Evolutionary conservation across 192 early-diverging fungal species (phyloP), one percentile per base, ranked within the genome.

Genomic region (Entomortierella chlamydospora): DNA sequence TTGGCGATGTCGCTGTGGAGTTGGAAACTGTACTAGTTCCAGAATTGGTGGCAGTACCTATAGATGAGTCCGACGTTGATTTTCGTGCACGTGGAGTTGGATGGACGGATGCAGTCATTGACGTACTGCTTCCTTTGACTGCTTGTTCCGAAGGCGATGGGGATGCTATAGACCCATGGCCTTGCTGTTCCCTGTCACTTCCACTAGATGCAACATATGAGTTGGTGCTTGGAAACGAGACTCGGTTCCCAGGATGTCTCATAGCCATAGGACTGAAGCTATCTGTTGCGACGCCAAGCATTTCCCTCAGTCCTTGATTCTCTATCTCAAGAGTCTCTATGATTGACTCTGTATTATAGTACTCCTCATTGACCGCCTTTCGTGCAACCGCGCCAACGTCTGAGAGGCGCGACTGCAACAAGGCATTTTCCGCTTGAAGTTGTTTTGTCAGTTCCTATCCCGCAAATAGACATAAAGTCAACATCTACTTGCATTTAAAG

Each of bases 141-240:
- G 64, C 17, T 20, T 59, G 29, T 15, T 56, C 73, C 0, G 47
- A 5, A 0, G 64, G 42, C 6, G 63, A 68, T 9, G 61, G 20
- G 1, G 45, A 13, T 20, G 58, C 30, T 30, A 33, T 17, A 17
- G 34, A 12, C 18, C 15, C 47, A 58, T 56, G 66, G 5, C 29
- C 66, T 18, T 41, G 31, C 31, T 33, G 59, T 20, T 73, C 72
- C n/a, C 57, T 49, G 34, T 79, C 76, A 26, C 76, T 79, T 9
- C 76, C 76, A 49, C 76, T 79, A 4, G 76, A 79, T n/a, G 76
- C 62, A 22, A 64, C 25, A 55, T 79, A 79, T 0, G 76, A 79
- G 52, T 68, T 68, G 18, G 76, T 79, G 42, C 76, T 79, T 3
- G 76, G 76, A 25, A 79, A 79, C 41, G 76, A 79, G 12, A 79